phyloP scores from a whole-genome alignment of 2,329 filamentous ascomycete genomes.

The Xylaria multiplex region DNA sequence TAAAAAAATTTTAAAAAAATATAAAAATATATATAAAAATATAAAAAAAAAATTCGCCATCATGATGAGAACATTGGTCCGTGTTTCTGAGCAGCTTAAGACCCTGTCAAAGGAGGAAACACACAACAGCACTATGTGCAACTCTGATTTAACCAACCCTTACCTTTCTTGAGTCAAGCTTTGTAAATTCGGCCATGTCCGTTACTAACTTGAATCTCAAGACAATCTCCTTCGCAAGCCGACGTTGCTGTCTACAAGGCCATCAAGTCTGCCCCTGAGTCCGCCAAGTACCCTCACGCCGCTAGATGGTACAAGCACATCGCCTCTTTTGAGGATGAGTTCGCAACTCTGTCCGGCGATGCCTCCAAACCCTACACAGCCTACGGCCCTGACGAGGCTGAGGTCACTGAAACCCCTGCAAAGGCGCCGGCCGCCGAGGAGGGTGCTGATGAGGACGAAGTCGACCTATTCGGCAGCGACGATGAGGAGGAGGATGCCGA shows the following conservation, averaged over 20 bases:
- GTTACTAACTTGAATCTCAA: conserved; percentile 47
- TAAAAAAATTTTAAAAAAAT: too few relatives aligned
- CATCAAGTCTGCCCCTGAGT: conserved; percentile 77
- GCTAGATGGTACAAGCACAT: conserved; percentile 99
- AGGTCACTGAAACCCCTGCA: conserved; percentile 84
- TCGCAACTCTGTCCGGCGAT: conserved; percentile 89
- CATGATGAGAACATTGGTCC: conserved; percentile 83
- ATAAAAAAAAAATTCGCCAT: conserved; percentile 12
- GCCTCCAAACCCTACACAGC: conserved; percentile 86
- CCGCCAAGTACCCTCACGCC: conserved; percentile 90
- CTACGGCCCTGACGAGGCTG: conserved; percentile 86
- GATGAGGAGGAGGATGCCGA: conserved; percentile 95
- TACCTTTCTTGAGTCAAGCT: not conserved
- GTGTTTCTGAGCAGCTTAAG: conserved; percentile 84
- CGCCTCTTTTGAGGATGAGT: conserved; percentile 90
- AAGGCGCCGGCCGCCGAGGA: conserved; percentile 72
- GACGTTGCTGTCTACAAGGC: conserved; percentile 97
- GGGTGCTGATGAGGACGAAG: conserved; percentile 76
- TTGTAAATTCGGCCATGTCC: not conserved
- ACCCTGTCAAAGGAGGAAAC: conserved; percentile 68
- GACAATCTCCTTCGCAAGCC: conserved; percentile 82
- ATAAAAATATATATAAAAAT: too few relatives aligned
- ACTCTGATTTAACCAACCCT: conserved; percentile 47
- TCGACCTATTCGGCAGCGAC: conserved; percentile 93
- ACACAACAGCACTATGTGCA: conserved; percentile 52